A percentile compares a stretch with the other conserved stretches of the same genome.
Evolutionary conservation across 805 yeast species (phyloP).

Genomic region (Pichia pseudocactophila): DNA sequence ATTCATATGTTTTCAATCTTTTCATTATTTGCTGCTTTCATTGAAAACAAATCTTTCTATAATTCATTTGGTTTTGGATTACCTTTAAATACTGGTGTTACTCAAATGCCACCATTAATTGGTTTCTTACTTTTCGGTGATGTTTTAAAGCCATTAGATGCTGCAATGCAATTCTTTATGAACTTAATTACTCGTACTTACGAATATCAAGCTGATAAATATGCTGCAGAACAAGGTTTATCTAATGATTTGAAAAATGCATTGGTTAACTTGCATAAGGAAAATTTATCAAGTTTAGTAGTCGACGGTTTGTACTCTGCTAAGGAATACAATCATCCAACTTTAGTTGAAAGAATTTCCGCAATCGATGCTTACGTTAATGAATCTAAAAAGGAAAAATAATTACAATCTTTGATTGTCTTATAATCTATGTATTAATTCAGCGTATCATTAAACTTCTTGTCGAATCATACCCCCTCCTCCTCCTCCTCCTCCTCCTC

Average conservation of each 20-base stretch:
- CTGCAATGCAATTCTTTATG: slow-evolving; percentile 54
- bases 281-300: slow-evolving; percentile 77
- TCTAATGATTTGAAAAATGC: slow-evolving; percentile 59
- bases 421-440: not conserved
- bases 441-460: no score
- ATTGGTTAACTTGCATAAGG: slow-evolving; percentile 65
- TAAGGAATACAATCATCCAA: slow-evolving; percentile 88
- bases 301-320: slow-evolving; percentile 87
- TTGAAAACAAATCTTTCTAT: slow-evolving; percentile 71
- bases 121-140: slow-evolving; percentile 79
- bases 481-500: no score
- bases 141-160: slow-evolving; percentile 68
- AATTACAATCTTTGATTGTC: slow-evolving; percentile 1
- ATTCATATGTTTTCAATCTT: slow-evolving; percentile 56
- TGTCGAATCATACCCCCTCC: no score
- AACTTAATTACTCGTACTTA: slow-evolving; percentile 72
- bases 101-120: slow-evolving; percentile 61
- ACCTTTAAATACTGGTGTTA: slow-evolving; percentile 13
- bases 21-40: slow-evolving; percentile 68
- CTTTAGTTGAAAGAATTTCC: slow-evolving; percentile 75
- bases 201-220: slow-evolving; percentile 91
- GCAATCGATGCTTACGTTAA: slow-evolving; percentile 46
- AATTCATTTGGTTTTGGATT: slow-evolving; percentile 62
- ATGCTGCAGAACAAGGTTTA: slow-evolving; percentile 69
- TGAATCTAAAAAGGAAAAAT: slow-evolving; percentile 15